Conservation (phyloP, 805 yeast genomes). For the Komagataella pastoris region DNA sequence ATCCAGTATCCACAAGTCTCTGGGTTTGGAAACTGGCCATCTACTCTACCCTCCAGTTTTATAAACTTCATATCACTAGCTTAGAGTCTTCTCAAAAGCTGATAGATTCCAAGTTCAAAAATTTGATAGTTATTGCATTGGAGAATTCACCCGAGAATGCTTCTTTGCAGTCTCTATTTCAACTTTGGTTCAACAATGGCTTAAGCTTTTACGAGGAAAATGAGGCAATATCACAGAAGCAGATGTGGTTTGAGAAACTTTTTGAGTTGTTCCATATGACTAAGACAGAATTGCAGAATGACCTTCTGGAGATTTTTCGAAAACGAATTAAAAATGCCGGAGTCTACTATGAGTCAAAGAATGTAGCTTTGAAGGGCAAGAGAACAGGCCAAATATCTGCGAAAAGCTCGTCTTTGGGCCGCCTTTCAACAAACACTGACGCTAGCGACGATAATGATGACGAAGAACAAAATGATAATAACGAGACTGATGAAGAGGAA, state of each 20-base stretch:
- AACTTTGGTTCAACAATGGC: conserved; percentile 10
- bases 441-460: conserved; percentile 1
- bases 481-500: conserved; percentile 5
- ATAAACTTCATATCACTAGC: conserved; percentile 9
- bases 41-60: conserved; percentile 15
- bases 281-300: conserved; percentile 11
- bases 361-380: neutral
- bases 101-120: neutral
- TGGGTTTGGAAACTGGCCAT: conserved; percentile 12
- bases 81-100: neutral
- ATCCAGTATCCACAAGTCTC: conserved; percentile 19
- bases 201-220: conserved; percentile 1
- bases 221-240: conserved; percentile 6
- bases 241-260: conserved; percentile 16
- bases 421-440: neutral
- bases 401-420: neutral
- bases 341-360: conserved; percentile 12
- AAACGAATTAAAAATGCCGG: conserved; percentile 17
- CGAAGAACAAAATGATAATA: conserved; percentile 6
- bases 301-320: conserved; percentile 12
- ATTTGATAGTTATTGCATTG: conserved; percentile 11
- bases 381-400: neutral
- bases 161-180: conserved; percentile 9
- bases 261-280: conserved; percentile 12
- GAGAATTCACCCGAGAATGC: conserved; percentile 13